Conservation (phyloP, 805 yeast species). For the Kodamaea laetipori region DNA sequence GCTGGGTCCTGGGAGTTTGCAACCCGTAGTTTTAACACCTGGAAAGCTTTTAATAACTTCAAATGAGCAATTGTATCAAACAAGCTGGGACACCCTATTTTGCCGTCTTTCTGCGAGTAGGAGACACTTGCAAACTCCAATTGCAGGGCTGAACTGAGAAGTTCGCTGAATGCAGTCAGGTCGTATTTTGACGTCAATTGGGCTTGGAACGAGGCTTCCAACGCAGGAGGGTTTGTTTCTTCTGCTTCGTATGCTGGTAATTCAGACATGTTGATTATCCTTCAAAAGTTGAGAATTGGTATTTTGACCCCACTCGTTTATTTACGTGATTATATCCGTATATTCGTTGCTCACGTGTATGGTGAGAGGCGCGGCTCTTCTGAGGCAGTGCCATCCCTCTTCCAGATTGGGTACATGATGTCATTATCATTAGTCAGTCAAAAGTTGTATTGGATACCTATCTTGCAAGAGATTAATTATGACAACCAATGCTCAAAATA, state of each 20-base stretch:
- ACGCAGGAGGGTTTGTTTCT: not conserved
- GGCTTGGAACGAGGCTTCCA: not conserved
- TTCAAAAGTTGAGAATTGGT: too few species aligned
- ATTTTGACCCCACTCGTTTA: too few species aligned
- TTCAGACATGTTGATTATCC: too few species aligned
- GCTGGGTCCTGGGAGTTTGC: constrained; percentile 7
- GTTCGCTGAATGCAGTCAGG: not conserved
- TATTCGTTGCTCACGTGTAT: too few species aligned
- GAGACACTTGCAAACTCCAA: constrained; percentile 1
- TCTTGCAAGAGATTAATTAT: too few species aligned
- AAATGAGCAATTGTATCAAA: constrained; percentile 24
- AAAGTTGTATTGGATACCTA: too few species aligned
- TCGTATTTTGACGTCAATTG: not conserved
- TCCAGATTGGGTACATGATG: too few species aligned
- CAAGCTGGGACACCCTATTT: constrained; percentile 11
- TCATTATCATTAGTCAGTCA: too few species aligned
- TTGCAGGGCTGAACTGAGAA: constrained; percentile 3
- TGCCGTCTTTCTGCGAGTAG: constrained; percentile 1
- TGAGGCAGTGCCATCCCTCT: too few species aligned
- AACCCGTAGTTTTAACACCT: constrained; percentile 19
- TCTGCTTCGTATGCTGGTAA: not conserved
- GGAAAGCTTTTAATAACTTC: constrained; percentile 25
- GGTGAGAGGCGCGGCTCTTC: too few species aligned
- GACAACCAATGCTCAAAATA: too few species aligned
- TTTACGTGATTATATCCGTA: too few species aligned